phyloP scores from a whole-genome alignment of 208 protist genomes.

The Phytomonas sp. region DNA sequence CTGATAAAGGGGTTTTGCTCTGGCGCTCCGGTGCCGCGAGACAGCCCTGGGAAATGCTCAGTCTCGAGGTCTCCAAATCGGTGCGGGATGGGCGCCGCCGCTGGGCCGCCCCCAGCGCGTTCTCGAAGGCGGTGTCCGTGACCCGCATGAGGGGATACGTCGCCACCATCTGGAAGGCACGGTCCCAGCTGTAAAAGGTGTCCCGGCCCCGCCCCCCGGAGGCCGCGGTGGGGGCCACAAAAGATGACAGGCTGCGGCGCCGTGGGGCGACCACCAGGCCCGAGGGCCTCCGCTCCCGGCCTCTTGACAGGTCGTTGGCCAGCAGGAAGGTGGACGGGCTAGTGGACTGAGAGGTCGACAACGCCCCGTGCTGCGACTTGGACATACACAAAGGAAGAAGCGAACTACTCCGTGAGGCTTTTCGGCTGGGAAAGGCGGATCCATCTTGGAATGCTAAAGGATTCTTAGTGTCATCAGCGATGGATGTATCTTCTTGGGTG shows the following conservation, averaged over 20 bases:
- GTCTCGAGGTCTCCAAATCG: background rate
- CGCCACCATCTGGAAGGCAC: slow-evolving; percentile 50
- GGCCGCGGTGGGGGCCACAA: slow-evolving; percentile 3
- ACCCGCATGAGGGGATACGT: slow-evolving; percentile 74
- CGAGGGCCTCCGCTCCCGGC: background rate
- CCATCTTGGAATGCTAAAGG: background rate
- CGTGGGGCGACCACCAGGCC: slow-evolving; percentile 2
- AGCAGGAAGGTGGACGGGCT: background rate
- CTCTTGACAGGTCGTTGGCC: background rate
- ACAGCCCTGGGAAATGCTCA: background rate
- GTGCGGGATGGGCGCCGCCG: slow-evolving; percentile 12
- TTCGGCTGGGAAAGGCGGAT: background rate
- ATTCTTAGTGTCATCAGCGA: background rate
- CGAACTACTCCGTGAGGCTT: slow-evolving; percentile 12
- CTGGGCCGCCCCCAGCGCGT: slow-evolving; percentile 27
- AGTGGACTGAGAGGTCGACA: background rate
- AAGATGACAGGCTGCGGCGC: background rate
- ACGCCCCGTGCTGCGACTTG: slow-evolving; percentile 25
- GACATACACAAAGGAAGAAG: slow-evolving; percentile 42
- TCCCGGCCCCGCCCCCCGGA: background rate
- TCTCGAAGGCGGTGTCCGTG: slow-evolving; percentile 64
- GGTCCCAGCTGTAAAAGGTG: slow-evolving; percentile 20
- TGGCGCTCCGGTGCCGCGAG: background rate
- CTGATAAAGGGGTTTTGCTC: background rate
- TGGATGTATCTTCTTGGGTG: background rate